Conservation (phyloP, 2,329 filamentous ascomycete species). For the Fusarium sp. region DNA sequence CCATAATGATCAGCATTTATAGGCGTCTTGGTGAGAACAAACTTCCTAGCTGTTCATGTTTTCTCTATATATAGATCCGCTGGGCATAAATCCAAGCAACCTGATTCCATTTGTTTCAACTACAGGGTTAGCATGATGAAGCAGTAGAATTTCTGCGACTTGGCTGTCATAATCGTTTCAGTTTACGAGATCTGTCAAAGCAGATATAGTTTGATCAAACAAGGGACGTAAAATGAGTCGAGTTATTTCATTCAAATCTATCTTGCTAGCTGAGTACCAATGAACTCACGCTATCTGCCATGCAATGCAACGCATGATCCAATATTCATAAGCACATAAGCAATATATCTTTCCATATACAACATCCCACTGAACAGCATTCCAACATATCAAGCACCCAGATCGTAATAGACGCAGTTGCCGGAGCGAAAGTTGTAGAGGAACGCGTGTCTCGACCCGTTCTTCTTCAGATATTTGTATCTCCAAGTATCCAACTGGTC, state of each 20-base stretch:
- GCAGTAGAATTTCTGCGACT: background rate
- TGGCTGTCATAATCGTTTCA: constrained; percentile 21
- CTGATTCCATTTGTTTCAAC: background rate
- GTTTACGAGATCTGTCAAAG: background rate
- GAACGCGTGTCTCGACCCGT: constrained; percentile 77
- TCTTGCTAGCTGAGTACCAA: background rate
- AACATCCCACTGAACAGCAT: background rate
- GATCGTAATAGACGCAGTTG: constrained; percentile 86
- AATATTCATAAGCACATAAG: background rate
- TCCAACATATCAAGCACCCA: constrained; percentile 56
- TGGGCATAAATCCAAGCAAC: background rate
- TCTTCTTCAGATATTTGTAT: constrained; percentile 64
- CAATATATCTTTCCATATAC: background rate
- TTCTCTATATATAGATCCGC: background rate
- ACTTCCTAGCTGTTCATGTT: background rate
- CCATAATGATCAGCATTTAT: background rate
- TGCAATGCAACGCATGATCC: background rate
- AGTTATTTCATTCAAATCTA: constrained; percentile 17
- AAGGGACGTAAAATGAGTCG: background rate
- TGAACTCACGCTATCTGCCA: background rate
- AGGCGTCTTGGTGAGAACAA: background rate
- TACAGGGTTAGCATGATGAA: background rate
- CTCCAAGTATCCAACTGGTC: constrained; percentile 76
- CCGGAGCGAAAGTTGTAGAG: constrained; percentile 92
- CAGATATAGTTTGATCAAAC: background rate